Conservation (phyloP, 306 rosid genomes). For the Parietaria judaica region DNA sequence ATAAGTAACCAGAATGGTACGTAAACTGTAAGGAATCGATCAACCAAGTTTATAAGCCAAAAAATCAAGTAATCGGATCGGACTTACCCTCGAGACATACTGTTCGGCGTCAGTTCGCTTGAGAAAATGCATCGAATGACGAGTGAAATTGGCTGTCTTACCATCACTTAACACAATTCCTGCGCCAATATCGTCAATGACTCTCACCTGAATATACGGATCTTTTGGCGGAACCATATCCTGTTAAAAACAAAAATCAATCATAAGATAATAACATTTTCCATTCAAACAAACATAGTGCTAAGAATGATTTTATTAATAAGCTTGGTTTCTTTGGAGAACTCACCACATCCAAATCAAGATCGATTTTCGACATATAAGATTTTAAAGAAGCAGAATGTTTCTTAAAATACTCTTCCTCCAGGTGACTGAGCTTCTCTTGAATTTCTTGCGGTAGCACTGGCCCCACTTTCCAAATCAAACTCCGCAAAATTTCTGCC, state of each 20-base stretch:
- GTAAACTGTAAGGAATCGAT: slow-evolving; percentile 8
- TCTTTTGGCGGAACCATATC: slow-evolving; percentile 98
- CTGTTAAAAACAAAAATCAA: slow-evolving; percentile 31
- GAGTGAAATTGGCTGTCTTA: slow-evolving; percentile 70
- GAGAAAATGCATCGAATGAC: slow-evolving; percentile 82
- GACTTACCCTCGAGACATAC: slow-evolving; percentile 55
- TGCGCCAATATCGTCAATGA: slow-evolving; percentile 76
- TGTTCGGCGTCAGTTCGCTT: slow-evolving; percentile 90
- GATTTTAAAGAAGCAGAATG: slow-evolving; percentile 56
- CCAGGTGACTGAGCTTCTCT: slow-evolving; percentile 62
- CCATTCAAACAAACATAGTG: neutral
- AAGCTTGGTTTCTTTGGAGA: slow-evolving; percentile 1
- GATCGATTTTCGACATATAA: slow-evolving; percentile 49
- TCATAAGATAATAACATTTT: neutral
- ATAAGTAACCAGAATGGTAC: neutral
- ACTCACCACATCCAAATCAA: slow-evolving; percentile 83
- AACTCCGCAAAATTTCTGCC: slow-evolving; percentile 49
- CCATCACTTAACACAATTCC: slow-evolving; percentile 67
- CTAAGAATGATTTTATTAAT: neutral
- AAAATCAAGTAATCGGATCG: slow-evolving; percentile 10
- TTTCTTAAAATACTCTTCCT: slow-evolving; percentile 68
- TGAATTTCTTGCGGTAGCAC: slow-evolving; percentile 63
- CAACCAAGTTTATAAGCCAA: neutral
- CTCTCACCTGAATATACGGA: slow-evolving; percentile 87
- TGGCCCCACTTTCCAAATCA: slow-evolving; percentile 76